Evolutionary conservation across 208 protist species (phyloP), one percentile per base, ranked within the genome.

Genomic region (Leishmania amazonensis): DNA sequence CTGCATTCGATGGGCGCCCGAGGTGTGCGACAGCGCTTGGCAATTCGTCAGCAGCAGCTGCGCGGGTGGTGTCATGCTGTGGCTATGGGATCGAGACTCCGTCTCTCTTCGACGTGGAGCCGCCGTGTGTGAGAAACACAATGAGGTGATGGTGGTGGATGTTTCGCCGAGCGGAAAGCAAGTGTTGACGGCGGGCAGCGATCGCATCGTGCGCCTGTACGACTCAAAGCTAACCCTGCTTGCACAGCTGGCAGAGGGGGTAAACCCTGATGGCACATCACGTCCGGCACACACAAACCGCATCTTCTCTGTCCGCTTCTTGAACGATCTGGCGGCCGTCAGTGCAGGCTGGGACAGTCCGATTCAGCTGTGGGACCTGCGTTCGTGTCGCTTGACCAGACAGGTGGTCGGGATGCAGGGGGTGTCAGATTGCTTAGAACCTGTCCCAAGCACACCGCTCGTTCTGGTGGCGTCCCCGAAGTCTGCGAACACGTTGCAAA

Each of bases 341-440:
- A 96, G 87, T 72, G 94, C 88, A 8, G 96, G 96, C 13, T 98
- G 94, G 95, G 94, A 96, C 42, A 96, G 87, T 68, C 94, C 96
- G 3, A 73, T 97, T 40, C 96, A 98, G 76, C 42, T 98, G 8
- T 98, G 96, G 96, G 94, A 98, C 75, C 77, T 97, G 24, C 84
- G 91, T 31, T 86, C 79, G 31, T 45, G 70, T 40, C 82, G 90
- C 49, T 93, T 94, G 31, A 85, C 95, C 40, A 62, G 79, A 19
- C 89, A 96, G 60, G 60, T 98, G 3, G 51, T 83, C 5, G 93
- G 90, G 3, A 57, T 90, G 8, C 83, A 91, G n/a, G 80, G 93
- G n/a, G 84, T 77, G 28, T 90, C 90, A 1, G 96, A 98, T 73
- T 88, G 88, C 73, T 62, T 98, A 21, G 95, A 98, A 78, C 87